Evolutionary conservation across 202 grass and related monocot genomes (phyloP).

Genomic region (Digitaria exilis): DNA sequence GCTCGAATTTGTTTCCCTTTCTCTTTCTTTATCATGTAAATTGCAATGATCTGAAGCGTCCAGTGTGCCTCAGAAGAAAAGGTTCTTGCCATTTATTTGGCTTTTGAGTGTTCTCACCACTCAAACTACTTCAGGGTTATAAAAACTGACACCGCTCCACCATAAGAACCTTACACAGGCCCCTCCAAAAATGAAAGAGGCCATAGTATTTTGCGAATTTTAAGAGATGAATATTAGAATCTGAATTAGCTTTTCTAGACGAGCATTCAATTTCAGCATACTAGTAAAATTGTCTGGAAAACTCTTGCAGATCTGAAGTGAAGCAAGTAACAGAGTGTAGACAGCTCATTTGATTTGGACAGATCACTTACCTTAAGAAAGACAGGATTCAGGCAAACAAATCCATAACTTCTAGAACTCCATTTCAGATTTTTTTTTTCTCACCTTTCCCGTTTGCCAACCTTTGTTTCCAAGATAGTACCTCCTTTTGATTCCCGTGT

Average conservation of each 20-base stretch:
- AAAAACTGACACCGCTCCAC: background rate
- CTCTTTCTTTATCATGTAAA: constrained; percentile 1
- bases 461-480: background rate
- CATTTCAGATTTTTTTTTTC: background rate
- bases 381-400: background rate
- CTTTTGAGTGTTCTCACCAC: background rate
- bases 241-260: constrained; percentile 15
- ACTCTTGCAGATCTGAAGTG: background rate
- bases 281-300: background rate
- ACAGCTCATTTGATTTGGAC: constrained; percentile 50
- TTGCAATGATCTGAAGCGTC: background rate
- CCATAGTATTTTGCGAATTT: background rate
- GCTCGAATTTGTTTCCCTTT: background rate
- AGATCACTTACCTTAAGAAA: constrained; percentile 21
- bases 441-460: constrained; percentile 9
- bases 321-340: constrained; percentile 11
- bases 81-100: background rate
- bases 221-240: background rate
- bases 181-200: background rate
- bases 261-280: background rate
- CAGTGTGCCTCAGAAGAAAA: background rate
- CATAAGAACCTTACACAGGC: background rate
- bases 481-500: constrained; percentile 8
- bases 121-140: background rate
- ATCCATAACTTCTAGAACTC: constrained; percentile 28